phyloP scores from a whole-genome alignment of 139 green algal species.

The Chlamydomonas urium region DNA sequence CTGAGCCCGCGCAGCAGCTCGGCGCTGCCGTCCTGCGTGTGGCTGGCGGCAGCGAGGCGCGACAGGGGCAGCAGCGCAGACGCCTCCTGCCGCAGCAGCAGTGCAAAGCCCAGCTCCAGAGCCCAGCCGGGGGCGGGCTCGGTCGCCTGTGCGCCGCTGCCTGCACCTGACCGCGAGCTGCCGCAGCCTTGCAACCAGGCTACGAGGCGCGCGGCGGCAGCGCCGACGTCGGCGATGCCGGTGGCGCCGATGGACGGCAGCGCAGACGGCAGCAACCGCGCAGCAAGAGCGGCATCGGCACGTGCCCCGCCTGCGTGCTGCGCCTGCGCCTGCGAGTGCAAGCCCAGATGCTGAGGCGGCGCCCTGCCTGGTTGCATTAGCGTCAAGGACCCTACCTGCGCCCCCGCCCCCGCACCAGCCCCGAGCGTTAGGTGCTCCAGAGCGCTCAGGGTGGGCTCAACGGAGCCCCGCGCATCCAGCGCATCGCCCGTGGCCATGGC shows the following conservation, averaged over 20 bases:
- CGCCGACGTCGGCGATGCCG: neutral
- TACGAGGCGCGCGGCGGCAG: neutral
- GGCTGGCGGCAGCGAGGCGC: conserved; percentile 23
- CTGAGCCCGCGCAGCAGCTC: conserved; percentile 42
- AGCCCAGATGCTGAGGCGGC: too few species aligned
- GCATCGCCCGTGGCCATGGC: neutral
- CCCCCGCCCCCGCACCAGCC: neutral
- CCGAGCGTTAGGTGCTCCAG: conserved; percentile 11
- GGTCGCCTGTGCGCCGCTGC: neutral
- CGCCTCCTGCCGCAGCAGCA: conserved; percentile 41
- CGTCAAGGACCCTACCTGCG: too few species aligned
- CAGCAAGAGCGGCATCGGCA: conserved; percentile 18
- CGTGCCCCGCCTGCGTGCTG: too few species aligned
- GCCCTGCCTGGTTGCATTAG: too few species aligned
- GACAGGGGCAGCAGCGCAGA: conserved; percentile 25
- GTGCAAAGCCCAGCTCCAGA: conserved; percentile 38
- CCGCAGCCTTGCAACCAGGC: neutral
- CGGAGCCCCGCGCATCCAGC: neutral
- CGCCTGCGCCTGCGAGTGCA: too few species aligned
- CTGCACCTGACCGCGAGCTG: neutral
- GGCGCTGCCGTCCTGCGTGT: conserved; percentile 10
- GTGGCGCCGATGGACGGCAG: neutral
- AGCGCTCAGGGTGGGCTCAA: neutral
- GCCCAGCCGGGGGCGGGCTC: conserved; percentile 12
- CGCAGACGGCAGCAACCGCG: conserved; percentile 16